These are phyloP conservation scores for Talaromyces rugulosus DNA, from an alignment of 2,329 filamentous ascomycete species.

Conservation along the genomic window DNA sequence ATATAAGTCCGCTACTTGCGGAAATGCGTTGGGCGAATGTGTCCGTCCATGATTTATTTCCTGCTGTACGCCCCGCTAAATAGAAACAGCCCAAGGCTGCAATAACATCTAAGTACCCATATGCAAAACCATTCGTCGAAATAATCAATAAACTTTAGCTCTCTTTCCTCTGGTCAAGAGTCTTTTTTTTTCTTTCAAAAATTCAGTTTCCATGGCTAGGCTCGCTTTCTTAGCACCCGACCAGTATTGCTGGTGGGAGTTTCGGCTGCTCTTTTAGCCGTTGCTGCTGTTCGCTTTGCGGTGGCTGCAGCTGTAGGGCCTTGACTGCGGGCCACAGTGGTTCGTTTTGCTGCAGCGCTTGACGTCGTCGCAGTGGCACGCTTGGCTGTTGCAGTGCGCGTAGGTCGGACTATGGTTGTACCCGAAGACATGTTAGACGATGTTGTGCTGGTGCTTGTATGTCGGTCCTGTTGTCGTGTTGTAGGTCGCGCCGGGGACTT, in stretches of 20 bases:
- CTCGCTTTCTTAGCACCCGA: constrained; percentile 39
- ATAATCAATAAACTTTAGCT: neutral
- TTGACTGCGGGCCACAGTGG: constrained; percentile 25
- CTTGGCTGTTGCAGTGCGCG: constrained; percentile 17
- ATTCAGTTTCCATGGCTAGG: constrained; percentile 17
- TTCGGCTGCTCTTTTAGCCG: constrained; percentile 31
- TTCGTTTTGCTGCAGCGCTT: constrained; percentile 26
- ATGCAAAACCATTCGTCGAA: neutral
- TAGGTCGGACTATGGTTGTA: constrained; percentile 33
- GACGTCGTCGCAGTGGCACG: constrained; percentile 10
- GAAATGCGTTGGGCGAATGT: neutral
- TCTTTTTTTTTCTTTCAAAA: neutral
- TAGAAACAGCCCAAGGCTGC: neutral
- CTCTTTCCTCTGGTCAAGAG: neutral
- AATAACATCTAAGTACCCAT: neutral
- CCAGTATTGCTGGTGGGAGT: constrained; percentile 24
- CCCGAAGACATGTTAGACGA: constrained; percentile 36
- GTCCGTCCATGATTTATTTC: neutral
- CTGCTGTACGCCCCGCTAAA: neutral
- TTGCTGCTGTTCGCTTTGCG: constrained; percentile 31
- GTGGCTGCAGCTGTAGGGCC: constrained; percentile 27
- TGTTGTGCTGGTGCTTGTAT: constrained; percentile 29
- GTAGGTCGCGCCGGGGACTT: constrained; percentile 26
- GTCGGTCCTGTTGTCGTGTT: constrained; percentile 37
- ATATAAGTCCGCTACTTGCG: neutral